These are phyloP conservation scores for Fusarium sp. DNA, from an alignment of 2,329 filamentous ascomycete genomes.

Conservation along the genomic window DNA sequence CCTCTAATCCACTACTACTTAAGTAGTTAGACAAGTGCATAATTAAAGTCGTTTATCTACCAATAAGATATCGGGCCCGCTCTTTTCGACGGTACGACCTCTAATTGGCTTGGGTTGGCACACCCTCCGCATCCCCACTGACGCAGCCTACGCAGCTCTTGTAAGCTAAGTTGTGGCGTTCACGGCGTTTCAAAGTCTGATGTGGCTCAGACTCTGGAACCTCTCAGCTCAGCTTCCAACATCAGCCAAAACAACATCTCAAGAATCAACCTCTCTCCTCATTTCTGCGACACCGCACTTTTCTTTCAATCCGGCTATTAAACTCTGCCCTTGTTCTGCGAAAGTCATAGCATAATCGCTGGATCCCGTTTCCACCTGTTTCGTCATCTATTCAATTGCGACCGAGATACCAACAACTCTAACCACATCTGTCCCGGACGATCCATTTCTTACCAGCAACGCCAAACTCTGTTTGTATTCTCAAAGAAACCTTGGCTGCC, in stretches of 20 bases:
- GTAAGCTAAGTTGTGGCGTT: constrained; percentile 7
- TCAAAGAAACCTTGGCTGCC: background rate
- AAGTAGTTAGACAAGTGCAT: too few species aligned
- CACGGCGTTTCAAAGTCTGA: constrained; percentile 34
- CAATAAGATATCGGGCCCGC: background rate
- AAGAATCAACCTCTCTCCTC: constrained; percentile 6
- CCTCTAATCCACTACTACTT: too few species aligned
- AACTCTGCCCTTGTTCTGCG: background rate
- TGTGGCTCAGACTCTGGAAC: constrained; percentile 44
- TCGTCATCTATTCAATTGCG: constrained; percentile 24
- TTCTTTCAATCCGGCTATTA: background rate
- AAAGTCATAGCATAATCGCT: background rate
- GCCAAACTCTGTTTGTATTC: constrained; percentile 1
- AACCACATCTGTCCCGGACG: constrained; percentile 29
- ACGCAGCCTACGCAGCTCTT: background rate
- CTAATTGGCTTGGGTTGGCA: background rate
- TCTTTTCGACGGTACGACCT: background rate
- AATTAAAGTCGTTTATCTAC: background rate
- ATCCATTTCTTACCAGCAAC: constrained; percentile 23
- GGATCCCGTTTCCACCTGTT: background rate
- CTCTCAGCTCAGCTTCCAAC: constrained; percentile 29
- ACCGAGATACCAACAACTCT: constrained; percentile 17
- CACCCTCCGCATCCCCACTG: background rate
- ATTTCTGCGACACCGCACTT: constrained; percentile 3
- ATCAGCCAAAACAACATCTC: constrained; percentile 35